These are phyloP conservation scores for Cladosporium sp. DNA, from an alignment of 2,329 filamentous ascomycete genomes.

Conservation along the genomic window DNA sequence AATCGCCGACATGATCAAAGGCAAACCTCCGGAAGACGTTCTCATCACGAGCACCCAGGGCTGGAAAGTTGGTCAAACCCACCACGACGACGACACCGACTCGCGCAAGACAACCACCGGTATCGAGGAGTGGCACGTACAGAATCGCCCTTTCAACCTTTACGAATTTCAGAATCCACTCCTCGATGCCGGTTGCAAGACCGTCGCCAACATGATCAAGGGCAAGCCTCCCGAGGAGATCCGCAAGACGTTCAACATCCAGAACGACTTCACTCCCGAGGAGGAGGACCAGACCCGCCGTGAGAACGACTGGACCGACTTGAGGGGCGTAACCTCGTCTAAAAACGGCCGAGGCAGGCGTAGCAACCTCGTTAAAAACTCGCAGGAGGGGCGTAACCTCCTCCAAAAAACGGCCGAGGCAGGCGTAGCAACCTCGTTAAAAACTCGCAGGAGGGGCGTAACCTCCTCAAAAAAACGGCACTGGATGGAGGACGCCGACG, in stretches of 20 bases:
- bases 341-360: neutral
- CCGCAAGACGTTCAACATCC: conserved; percentile 94
- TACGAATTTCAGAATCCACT: conserved; percentile 92
- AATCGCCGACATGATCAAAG: conserved; percentile 99
- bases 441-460: neutral
- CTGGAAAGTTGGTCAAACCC: neutral
- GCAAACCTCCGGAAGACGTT: conserved; percentile 72
- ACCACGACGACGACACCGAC: conserved; percentile 76
- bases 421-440: neutral
- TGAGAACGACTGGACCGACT: conserved; percentile 84
- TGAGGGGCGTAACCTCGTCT: neutral
- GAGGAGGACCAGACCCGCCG: conserved; percentile 75
- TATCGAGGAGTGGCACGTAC: conserved; percentile 99
- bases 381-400: neutral
- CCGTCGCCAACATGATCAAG: conserved; percentile 99
- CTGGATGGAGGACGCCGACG: neutral
- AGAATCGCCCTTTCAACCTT: conserved; percentile 99
- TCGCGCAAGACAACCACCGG: conserved; percentile 98
- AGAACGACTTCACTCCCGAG: conserved; percentile 87
- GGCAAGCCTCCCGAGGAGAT: conserved; percentile 99
- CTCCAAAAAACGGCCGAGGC: neutral
- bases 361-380: neutral
- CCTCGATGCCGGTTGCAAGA: conserved; percentile 98
- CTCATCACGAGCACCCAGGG: neutral
- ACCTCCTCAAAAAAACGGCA: neutral